phyloP scores from a whole-genome alignment of 75 land plant genomes.

The Pseudotsuga menziesii region DNA sequence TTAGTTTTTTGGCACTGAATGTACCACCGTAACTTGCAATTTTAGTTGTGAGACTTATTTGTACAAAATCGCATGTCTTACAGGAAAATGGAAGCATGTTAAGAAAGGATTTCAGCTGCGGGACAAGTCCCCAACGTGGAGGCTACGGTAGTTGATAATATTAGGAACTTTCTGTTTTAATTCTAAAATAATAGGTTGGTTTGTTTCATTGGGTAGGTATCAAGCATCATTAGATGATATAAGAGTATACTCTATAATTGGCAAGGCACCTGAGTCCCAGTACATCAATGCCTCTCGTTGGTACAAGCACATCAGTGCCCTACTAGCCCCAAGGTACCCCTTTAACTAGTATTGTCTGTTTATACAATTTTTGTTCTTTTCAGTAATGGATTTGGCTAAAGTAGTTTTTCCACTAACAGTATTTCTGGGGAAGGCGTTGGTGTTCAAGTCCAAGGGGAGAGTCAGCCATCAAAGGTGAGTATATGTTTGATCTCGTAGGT shows the following conservation, averaged over 20 bases:
- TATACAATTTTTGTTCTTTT: background rate
- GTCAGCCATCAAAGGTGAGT: background rate
- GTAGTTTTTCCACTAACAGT: background rate
- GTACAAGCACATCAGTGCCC: slow-evolving; percentile 57
- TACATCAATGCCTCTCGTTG: slow-evolving; percentile 63
- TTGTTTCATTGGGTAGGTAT: too few species aligned
- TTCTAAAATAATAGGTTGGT: too few species aligned
- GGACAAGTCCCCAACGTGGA: slow-evolving; percentile 19
- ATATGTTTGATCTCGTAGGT: background rate
- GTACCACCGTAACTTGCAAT: background rate
- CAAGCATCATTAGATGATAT: slow-evolving; percentile 75
- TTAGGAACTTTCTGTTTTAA: too few species aligned
- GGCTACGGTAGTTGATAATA: too few species aligned
- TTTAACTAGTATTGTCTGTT: too few species aligned
- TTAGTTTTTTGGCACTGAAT: background rate
- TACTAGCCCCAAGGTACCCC: slow-evolving; percentile 46
- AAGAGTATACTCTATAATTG: slow-evolving; percentile 63
- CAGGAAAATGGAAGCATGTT: slow-evolving; percentile 32
- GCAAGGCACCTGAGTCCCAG: slow-evolving; percentile 28
- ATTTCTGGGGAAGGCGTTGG: slow-evolving; percentile 7
- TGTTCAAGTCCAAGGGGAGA: background rate
- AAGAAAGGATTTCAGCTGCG: slow-evolving; percentile 28
- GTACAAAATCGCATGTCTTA: background rate
- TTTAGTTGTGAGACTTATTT: background rate
- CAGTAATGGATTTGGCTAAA: background rate